Evolutionary conservation across 2,329 filamentous ascomycete species (phyloP).

Genomic region (Plectosphaerella sp.): DNA sequence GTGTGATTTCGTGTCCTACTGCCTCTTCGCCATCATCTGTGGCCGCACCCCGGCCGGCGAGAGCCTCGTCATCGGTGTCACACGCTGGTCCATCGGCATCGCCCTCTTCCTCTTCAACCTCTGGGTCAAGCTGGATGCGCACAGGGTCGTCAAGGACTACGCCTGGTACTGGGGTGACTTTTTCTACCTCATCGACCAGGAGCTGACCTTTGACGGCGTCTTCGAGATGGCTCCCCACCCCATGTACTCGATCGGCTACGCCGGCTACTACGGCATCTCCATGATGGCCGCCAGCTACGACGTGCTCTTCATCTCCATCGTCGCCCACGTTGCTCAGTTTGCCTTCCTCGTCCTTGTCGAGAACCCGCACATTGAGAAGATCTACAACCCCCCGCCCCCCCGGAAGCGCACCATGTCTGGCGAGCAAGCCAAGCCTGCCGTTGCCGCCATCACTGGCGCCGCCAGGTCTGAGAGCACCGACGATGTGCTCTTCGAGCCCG

Average conservation of each 20-base stretch:
- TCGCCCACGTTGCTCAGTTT: slow-evolving; percentile 92
- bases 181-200: slow-evolving; percentile 97
- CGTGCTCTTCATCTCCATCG: slow-evolving; percentile 92
- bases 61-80: slow-evolving; percentile 59
- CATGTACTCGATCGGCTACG: slow-evolving; percentile 98
- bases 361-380: slow-evolving; percentile 97
- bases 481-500: slow-evolving; percentile 10
- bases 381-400: slow-evolving; percentile 85
- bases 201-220: slow-evolving; percentile 95
- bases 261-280: slow-evolving; percentile 96
- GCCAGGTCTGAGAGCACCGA: slow-evolving; percentile 6
- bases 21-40: slow-evolving; percentile 89
- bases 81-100: slow-evolving; percentile 77
- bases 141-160: slow-evolving; percentile 97
- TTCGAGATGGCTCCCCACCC: slow-evolving; percentile 99
- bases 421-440: slow-evolving; percentile 16
- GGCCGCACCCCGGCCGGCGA: slow-evolving; percentile 72
- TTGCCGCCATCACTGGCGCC: slow-evolving; percentile 1
- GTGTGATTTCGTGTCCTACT: slow-evolving; percentile 98
- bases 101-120: slow-evolving; percentile 87
- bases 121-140: slow-evolving; percentile 97
- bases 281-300: slow-evolving; percentile 98
- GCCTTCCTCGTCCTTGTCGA: slow-evolving; percentile 88
- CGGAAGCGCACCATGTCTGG: slow-evolving; percentile 47
- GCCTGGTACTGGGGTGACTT: slow-evolving; percentile 99